Evolutionary conservation across 176 grass and related monocot genomes (phyloP), one percentile per base, ranked within the genome.

Genomic region (Musa schizocarpa): DNA sequence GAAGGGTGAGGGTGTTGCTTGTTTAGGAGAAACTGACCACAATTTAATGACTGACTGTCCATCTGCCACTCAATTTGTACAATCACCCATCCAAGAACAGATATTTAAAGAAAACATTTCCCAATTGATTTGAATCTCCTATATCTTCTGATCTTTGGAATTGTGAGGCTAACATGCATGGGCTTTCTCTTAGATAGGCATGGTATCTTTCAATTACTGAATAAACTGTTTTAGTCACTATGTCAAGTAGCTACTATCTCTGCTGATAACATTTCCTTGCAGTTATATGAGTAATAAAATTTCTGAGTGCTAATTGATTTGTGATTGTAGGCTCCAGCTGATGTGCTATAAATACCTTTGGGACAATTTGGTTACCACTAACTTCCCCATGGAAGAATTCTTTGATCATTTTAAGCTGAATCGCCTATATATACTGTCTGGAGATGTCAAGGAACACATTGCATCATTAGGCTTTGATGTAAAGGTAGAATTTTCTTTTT

Each of bases 321-420:
- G 8, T 74, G 83, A 65, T 78, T 73, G 34, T 73, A 98, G 94
- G 78, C 84, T 98, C 69, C 94, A 98, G 82, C 59, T 98, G 73
- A 98, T 98, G 94, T 98, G 90, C 83, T 98, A 93, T 67, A 98
- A 98, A 68, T 91, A 89, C 69, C 71, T 98, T 23, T 91, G 88
- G 90, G 90, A 96, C 72, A 90, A 81, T 73, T 91, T 81, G 72
- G 88, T 86, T 57, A 8, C 57, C 13, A 73, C 79, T 48, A 81
- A 74, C 57, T 94, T 94, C 51, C 82, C 84, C 63, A 43, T 22
- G 50, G 84, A 91, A 1, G 66, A 89, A 52, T 91, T 99, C 88
- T 89, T 94, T 54, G 86, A 22, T 80, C 85, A 91, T 87, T 99
- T 89, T 91, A 75, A 87, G 48, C 80, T 93, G 54, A 52, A 97